Evolutionary conservation across 208 protist species (phyloP), one percentile per base, ranked within the genome.

Genomic region (Angomonas ambiguus): DNA sequence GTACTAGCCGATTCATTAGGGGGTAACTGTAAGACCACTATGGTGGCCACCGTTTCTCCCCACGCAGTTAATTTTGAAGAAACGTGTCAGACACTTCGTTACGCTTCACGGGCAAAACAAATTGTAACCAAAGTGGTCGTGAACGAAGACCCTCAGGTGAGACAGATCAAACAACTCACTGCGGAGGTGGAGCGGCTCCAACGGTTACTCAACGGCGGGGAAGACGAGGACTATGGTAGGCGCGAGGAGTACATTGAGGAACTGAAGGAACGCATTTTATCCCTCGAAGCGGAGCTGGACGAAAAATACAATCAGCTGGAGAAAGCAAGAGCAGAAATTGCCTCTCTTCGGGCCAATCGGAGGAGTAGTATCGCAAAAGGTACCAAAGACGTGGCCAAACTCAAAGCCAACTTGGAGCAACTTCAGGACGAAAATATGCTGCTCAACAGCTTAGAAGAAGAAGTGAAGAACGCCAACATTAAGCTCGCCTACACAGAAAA

Each of bases 31-130:
- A 97, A 97, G 62, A 99, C 97, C 0, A 87, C 87, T 22, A 98
- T 99, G 95, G 88, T 99, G 41, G 96, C 96, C n/a, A 96, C 93
- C 1, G 72, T 98, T 3, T 93, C 83, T 2, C 97, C 96, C 11
- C 82, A 93, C 62, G 51, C 67, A 20, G 66, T 77, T 25, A 90
- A 93, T 71, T 94, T 86, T 51, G 96, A 98, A 3, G 96, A 98
- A 69, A 96, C 83, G n/a, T 73, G 85, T 8, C 86, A 91, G 25
- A 99, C 97, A 33, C 64, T 98, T 41, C 86, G 91, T 33, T 98
- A 97, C 79, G 94, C 92, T 22, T 84, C 75, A 4, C 76, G 92
- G 0, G 95, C 92, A 0, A 95, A 96, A 76, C 82, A 93, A 61
- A 98, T 98, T 53, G 85, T 96, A 20, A 97, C 91, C 20, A 83